Base-by-base conservation (phyloP, 2,329 filamentous ascomycete genomes). In the Fusarium sp. region DNA sequence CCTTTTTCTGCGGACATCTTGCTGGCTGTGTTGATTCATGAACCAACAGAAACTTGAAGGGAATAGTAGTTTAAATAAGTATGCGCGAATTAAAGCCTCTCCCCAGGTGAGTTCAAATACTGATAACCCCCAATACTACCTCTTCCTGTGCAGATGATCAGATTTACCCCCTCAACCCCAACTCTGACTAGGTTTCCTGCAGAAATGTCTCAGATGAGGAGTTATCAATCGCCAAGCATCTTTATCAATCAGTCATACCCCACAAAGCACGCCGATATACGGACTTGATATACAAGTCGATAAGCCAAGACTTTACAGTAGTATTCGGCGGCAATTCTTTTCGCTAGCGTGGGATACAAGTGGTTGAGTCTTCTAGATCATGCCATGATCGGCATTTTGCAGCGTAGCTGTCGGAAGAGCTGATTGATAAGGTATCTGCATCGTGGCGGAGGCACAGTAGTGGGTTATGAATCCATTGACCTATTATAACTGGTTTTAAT, bases 181-280 rank as follows among this genome's bases (percentile, higher is more conserved):
- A 9, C 7, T 26, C 39, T 57, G 49, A 57, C 55, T 52, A 45
- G 45, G 24, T 24, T 28, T 39, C n/a, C 39, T 53, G 47, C 55
- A 36, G 21, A 24, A 45, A 40, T 26, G 21, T 36, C 55, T 38
- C 17, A 14, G 38, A 40, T 21, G 21, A 38, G 39, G 14, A n/a
- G 33, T 58, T 53, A 58, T 58, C 55, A 58, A 53, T 58, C 55
- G 44, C 42, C 42, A 43, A 36, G 34, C 14, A 38, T 33, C 8
- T 39, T 57, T 53, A 58, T 58, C 55, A 58, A 58, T 58, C 55
- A 58, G 28, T 28, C n/a, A 44, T 22, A 33, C 39, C 34, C 55
- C 47, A 40, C 55, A 40, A 24, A n/a, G 9, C 5, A 33, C 19
- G 55, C 55, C 55, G 47, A 58, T 53, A 52, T 15, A 47, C 39